Evolutionary conservation across 495 filamentous ascomycete species (phyloP).

Genomic region (Podospora fimiseda): DNA sequence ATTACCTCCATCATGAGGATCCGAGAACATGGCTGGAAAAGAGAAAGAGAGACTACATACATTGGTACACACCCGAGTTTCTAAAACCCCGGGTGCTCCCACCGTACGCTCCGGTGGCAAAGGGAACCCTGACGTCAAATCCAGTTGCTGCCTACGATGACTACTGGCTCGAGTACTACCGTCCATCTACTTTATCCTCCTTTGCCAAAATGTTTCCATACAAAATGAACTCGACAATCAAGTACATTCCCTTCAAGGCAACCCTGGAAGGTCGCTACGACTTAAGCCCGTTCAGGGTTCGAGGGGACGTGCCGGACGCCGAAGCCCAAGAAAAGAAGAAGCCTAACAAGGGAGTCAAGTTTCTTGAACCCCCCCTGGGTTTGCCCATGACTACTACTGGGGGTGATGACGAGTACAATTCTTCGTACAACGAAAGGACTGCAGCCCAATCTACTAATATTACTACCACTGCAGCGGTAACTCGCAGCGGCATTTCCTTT

Average conservation of each 20-base stretch:
- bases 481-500: slow-evolving; percentile 34
- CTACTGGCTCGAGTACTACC: slow-evolving; percentile 98
- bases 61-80: slow-evolving; percentile 79
- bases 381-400: slow-evolving; percentile 25
- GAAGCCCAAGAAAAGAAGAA: slow-evolving; percentile 47
- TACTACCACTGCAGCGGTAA: slow-evolving; percentile 6
- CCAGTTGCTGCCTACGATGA: slow-evolving; percentile 73
- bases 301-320: slow-evolving; percentile 38
- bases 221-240: slow-evolving; percentile 80
- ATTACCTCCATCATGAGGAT: slow-evolving; percentile 89
- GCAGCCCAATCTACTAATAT: slow-evolving; percentile 1
- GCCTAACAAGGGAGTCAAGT: slow-evolving; percentile 55
- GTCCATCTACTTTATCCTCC: slow-evolving; percentile 75
- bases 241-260: slow-evolving; percentile 68
- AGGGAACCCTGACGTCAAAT: slow-evolving; percentile 38
- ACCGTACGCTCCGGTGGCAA: slow-evolving; percentile 34
- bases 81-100: slow-evolving; percentile 57
- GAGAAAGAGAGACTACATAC: slow-evolving; percentile 59
- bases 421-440: slow-evolving; percentile 31
- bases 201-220: slow-evolving; percentile 84
- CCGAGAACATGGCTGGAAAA: slow-evolving; percentile 65
- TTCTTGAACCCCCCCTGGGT: slow-evolving; percentile 43
- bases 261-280: slow-evolving; percentile 68
- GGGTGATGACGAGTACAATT: no score
- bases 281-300: slow-evolving; percentile 75